phyloP scores from a whole-genome alignment of 257 asterid species.

The Agastache rugosa region DNA sequence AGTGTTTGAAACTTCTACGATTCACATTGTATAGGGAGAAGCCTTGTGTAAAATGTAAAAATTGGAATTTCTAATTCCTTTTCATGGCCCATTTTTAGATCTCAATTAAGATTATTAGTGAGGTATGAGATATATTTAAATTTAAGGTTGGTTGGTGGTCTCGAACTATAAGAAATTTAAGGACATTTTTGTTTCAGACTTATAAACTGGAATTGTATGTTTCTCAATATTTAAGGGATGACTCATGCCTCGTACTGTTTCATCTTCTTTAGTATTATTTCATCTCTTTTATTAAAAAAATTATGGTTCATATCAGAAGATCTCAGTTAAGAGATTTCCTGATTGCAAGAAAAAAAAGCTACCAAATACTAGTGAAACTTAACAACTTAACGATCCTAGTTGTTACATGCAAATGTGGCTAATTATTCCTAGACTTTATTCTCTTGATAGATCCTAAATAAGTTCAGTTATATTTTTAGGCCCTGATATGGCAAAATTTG shows the following conservation, averaged over 20 bases:
- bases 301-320: not conserved
- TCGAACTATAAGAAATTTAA: not conserved
- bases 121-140: not conserved
- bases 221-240: not conserved
- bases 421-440: conserved; percentile 3
- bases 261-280: not conserved
- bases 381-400: conserved; percentile 13
- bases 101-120: not conserved
- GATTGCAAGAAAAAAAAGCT: not conserved
- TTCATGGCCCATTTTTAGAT: conserved; percentile 2
- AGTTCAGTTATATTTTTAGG: conserved; percentile 54
- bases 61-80: not conserved
- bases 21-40: conserved; percentile 1
- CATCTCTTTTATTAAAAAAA: not conserved
- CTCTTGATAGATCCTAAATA: conserved; percentile 37
- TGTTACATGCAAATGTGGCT: conserved; percentile 6
- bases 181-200: not conserved
- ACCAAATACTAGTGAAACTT: conserved; percentile 1
- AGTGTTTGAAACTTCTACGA: not conserved
- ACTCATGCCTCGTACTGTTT: not conserved
- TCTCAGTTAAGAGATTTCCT: conserved; percentile 5
- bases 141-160: not conserved
- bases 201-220: not conserved
- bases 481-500: conserved; percentile 89
- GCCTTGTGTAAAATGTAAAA: conserved; percentile 15